These are phyloP conservation scores for Angomonas desouzai DNA, from an alignment of 208 protist species.

Conservation along the genomic window DNA sequence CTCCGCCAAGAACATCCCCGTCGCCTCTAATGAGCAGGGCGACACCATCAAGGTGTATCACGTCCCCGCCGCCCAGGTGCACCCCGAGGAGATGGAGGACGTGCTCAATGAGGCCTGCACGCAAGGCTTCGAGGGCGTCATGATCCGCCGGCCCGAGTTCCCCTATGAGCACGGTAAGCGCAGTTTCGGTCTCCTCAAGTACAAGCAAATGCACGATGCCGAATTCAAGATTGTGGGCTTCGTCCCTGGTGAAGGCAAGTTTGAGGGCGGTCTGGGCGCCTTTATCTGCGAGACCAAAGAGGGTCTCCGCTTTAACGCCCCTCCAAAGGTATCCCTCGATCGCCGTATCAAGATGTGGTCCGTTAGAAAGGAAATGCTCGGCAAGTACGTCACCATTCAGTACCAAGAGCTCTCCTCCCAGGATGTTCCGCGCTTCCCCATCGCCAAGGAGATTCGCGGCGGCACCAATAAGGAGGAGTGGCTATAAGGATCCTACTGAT, in stretches of 20 bases:
- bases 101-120: slow-evolving; percentile 76
- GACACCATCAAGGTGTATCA: slow-evolving; percentile 63
- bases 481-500: slow-evolving; percentile 46
- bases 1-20: slow-evolving; percentile 9
- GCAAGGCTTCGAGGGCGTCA: slow-evolving; percentile 87
- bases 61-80: slow-evolving; percentile 74
- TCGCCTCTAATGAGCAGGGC: slow-evolving; percentile 8
- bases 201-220: slow-evolving; percentile 89
- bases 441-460: slow-evolving; percentile 77
- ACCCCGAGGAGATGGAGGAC: slow-evolving; percentile 72
- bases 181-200: slow-evolving; percentile 88
- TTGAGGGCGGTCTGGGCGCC: slow-evolving; percentile 75
- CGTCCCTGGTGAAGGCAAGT: slow-evolving; percentile 79
- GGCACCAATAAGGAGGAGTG: slow-evolving; percentile 53
- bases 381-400: slow-evolving; percentile 82
- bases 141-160: slow-evolving; percentile 80
- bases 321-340: slow-evolving; percentile 60
- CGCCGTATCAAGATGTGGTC: slow-evolving; percentile 60
- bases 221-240: slow-evolving; percentile 88
- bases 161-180: slow-evolving; percentile 89
- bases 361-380: slow-evolving; percentile 48
- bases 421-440: slow-evolving; percentile 86
- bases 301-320: slow-evolving; percentile 70
- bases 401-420: slow-evolving; percentile 84
- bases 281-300: slow-evolving; percentile 83